Evolutionary conservation across 2,329 filamentous ascomycete species (phyloP).

Genomic region (Drechslerella coelobrocha): DNA sequence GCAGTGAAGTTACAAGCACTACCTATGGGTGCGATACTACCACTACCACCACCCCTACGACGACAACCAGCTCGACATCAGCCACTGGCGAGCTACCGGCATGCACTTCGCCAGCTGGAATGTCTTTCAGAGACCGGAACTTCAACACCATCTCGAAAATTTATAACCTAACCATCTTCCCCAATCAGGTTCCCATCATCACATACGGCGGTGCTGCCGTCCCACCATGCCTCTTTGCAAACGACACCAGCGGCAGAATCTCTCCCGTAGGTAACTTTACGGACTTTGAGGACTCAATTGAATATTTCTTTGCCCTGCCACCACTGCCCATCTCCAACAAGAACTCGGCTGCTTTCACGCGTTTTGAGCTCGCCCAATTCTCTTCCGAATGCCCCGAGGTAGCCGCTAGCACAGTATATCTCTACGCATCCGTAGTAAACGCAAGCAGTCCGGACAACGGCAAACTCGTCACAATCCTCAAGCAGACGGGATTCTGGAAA

Average conservation of each 20-base stretch:
- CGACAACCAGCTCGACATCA: conserved; percentile 11
- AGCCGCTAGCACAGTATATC: conserved; percentile 58
- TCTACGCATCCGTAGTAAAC: conserved; percentile 57
- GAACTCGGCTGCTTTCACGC: conserved; percentile 56
- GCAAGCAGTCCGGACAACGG: conserved; percentile 56
- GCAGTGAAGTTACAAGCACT: neutral
- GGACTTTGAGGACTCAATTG: conserved; percentile 60
- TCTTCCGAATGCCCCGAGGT: conserved; percentile 57
- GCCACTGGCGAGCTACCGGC: conserved; percentile 13
- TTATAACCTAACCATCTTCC: conserved; percentile 60
- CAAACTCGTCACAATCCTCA: conserved; percentile 57
- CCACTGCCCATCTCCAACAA: conserved; percentile 56
- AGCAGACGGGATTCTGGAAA: conserved; percentile 61
- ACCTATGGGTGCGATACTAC: neutral
- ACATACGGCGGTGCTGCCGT: conserved; percentile 57
- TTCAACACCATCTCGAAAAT: conserved; percentile 58
- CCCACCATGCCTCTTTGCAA: conserved; percentile 58
- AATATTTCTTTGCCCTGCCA: conserved; percentile 61
- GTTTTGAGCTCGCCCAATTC: conserved; percentile 57
- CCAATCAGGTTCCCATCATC: conserved; percentile 58
- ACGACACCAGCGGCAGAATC: conserved; percentile 59
- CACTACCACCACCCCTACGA: conserved; percentile 14
- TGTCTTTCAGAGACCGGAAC: conserved; percentile 55
- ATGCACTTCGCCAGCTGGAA: conserved; percentile 13
- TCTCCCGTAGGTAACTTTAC: conserved; percentile 60